These are phyloP conservation scores for Scutellaria baicalensis DNA, from an alignment of 257 asterid species.

Conservation along the genomic window DNA sequence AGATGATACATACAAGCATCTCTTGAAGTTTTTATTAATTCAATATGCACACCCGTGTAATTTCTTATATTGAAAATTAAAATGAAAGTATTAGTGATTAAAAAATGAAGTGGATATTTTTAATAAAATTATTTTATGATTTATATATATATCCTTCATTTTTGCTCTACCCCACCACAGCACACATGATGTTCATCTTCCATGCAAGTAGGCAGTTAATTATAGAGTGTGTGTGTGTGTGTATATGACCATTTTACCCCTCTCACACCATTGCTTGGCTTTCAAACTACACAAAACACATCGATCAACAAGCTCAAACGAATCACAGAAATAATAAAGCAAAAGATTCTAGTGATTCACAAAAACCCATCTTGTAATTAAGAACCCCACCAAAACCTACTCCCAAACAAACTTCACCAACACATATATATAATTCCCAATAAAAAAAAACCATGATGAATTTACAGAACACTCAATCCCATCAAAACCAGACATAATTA, in stretches of 20 bases:
- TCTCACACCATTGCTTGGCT: slow-evolving; percentile 1
- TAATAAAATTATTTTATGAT: no score
- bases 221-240: background rate
- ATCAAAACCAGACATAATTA: background rate
- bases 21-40: background rate
- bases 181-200: background rate
- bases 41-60: background rate
- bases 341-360: background rate
- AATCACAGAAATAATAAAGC: background rate
- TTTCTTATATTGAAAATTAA: background rate
- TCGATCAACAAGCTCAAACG: background rate
- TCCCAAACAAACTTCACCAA: background rate
- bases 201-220: background rate
- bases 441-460: background rate
- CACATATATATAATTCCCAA: background rate
- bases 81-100: background rate
- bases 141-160: background rate
- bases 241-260: background rate
- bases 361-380: background rate
- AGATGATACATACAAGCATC: background rate
- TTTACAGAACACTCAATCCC: background rate
- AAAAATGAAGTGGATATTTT: no score
- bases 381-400: background rate
- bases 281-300: background rate
- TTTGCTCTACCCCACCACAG: background rate